These are phyloP conservation scores for Citrus maxima DNA, from an alignment of 345 rosid species.

Conservation along the genomic window DNA sequence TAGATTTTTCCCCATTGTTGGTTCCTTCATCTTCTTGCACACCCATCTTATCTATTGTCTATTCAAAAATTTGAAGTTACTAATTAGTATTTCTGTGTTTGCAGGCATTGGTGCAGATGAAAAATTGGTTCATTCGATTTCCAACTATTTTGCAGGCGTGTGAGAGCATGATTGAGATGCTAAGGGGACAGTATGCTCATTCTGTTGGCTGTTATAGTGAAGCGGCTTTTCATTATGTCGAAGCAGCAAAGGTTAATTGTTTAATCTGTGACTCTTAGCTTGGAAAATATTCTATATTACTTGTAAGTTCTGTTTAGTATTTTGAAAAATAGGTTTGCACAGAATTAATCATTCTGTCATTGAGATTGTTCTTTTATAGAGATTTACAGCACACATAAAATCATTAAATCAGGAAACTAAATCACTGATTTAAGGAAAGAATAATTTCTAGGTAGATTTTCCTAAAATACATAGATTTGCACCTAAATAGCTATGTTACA, in stretches of 20 bases:
- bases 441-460: too few species aligned
- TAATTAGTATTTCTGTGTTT: constrained; percentile 11
- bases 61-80: constrained; percentile 1
- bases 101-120: constrained; percentile 94
- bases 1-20: neutral
- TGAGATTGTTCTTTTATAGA: too few species aligned
- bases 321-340: neutral
- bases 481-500: too few species aligned
- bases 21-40: constrained; percentile 1
- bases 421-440: too few species aligned
- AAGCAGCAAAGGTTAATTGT: constrained; percentile 73
- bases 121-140: constrained; percentile 75
- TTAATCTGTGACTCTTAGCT: constrained; percentile 7
- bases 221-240: constrained; percentile 91
- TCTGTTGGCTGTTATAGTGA: constrained; percentile 91
- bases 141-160: constrained; percentile 92
- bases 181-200: constrained; percentile 96
- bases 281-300: neutral
- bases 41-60: neutral
- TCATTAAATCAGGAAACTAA: too few species aligned
- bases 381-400: too few species aligned
- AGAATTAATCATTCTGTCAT: too few species aligned
- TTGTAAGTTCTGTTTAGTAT: neutral
- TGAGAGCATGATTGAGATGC: constrained; percentile 94
- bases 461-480: too few species aligned